phyloP scores from a whole-genome alignment of 495 filamentous ascomycete species.

The Oidiodendron maius region DNA sequence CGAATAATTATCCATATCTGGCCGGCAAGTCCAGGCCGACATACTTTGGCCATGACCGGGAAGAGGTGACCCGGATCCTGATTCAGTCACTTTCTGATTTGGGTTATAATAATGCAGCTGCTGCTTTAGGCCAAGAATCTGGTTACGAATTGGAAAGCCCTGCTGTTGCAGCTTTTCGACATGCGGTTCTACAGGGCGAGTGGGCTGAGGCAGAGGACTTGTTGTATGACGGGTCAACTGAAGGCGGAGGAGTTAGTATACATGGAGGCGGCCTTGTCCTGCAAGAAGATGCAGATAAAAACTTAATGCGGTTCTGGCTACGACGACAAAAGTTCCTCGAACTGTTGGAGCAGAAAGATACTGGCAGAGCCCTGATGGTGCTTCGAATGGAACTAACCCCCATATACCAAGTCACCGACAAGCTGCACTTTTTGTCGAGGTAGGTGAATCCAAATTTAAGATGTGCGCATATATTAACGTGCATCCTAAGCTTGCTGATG shows the following conservation, averaged over 20 bases:
- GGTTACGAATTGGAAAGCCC: slow-evolving; percentile 84
- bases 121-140: slow-evolving; percentile 69
- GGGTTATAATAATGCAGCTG: slow-evolving; percentile 75
- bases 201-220: slow-evolving; percentile 84
- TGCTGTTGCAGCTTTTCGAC: slow-evolving; percentile 76
- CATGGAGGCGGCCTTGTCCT: slow-evolving; percentile 37
- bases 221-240: slow-evolving; percentile 55
- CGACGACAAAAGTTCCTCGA: slow-evolving; percentile 95
- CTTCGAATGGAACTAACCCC: slow-evolving; percentile 85
- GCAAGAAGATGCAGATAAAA: slow-evolving; percentile 36
- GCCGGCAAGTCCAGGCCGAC: slow-evolving; percentile 18
- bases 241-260: slow-evolving; percentile 44
- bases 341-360: slow-evolving; percentile 71
- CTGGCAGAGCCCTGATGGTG: slow-evolving; percentile 67
- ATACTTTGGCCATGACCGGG: slow-evolving; percentile 78
- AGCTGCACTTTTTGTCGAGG: slow-evolving; percentile 81
- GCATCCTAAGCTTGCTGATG: slow-evolving; percentile 66
- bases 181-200: slow-evolving; percentile 71
- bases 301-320: slow-evolving; percentile 61
- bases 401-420: slow-evolving; percentile 67
- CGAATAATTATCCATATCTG: slow-evolving; percentile 24
- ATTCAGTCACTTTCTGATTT: slow-evolving; percentile 87
- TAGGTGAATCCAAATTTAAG: slow-evolving; percentile 26
- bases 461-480: background rate
- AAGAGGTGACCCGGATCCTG: slow-evolving; percentile 87